Evolutionary conservation across 805 yeast genomes (phyloP).

Genomic region (Wickerhamomyces ciferrii): DNA sequence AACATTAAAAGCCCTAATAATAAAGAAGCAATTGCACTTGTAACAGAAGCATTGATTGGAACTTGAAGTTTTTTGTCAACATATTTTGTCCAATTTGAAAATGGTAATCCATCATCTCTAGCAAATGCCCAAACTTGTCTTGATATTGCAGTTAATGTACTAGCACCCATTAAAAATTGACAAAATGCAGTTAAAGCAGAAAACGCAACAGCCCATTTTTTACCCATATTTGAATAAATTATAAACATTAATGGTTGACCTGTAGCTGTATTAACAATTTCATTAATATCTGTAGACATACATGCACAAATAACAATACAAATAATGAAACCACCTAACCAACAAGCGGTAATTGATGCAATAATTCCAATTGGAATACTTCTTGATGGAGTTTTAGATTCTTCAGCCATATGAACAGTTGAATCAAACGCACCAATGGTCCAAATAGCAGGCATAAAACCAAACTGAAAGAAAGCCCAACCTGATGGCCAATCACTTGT

Average conservation of each 20-base stretch:
- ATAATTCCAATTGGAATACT: conserved; percentile 64
- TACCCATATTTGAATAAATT: conserved; percentile 56
- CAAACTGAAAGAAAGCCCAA: conserved; percentile 43
- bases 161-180: conserved; percentile 65
- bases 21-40: conserved; percentile 31
- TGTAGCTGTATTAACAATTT: conserved; percentile 37
- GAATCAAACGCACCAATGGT: conserved; percentile 71
- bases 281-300: conserved; percentile 37
- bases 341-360: conserved; percentile 49
- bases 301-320: conserved; percentile 52
- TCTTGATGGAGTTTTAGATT: conserved; percentile 52
- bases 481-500: conserved; percentile 50
- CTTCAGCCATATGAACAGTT: conserved; percentile 68
- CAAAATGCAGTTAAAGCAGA: conserved; percentile 53
- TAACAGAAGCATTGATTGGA: conserved; percentile 59
- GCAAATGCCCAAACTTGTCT: conserved; percentile 74
- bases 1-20: conserved; percentile 35
- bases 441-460: conserved; percentile 68
- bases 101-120: conserved; percentile 70
- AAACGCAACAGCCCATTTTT: conserved; percentile 61
- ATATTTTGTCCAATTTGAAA: conserved; percentile 47
- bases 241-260: conserved; percentile 70
- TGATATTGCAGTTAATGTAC: conserved; percentile 54
- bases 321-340: conserved; percentile 51
- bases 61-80: conserved; percentile 54